phyloP scores from a whole-genome alignment of 495 filamentous ascomycete genomes.

The Lasiosphaeria ovina region DNA sequence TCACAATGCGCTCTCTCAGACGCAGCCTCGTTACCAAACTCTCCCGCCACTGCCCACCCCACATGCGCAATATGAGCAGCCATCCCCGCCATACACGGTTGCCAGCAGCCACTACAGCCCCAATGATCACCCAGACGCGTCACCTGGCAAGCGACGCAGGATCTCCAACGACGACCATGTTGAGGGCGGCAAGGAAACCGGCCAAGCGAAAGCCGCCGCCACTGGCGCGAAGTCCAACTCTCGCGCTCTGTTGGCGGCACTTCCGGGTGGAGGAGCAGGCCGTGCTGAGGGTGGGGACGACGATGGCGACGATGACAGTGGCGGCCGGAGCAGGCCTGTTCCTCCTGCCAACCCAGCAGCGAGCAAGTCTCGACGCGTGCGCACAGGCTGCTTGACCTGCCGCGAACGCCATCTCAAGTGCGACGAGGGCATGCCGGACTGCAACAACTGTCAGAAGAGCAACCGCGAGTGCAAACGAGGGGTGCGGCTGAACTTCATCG shows the following conservation, averaged over 20 bases:
- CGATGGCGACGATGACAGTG: constrained; percentile 17
- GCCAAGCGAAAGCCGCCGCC: neutral
- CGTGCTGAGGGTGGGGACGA: constrained; percentile 12
- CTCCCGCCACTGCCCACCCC: constrained; percentile 23
- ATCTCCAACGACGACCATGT: neutral
- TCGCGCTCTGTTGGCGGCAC: neutral
- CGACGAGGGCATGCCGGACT: constrained; percentile 78
- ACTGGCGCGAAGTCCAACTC: neutral
- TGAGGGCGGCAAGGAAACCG: neutral
- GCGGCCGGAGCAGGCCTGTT: constrained; percentile 11
- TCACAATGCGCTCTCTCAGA: constrained; percentile 9
- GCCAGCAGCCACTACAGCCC: constrained; percentile 28
- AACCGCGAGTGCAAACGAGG: constrained; percentile 82
- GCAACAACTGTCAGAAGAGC: constrained; percentile 86
- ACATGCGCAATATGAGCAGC: constrained; percentile 30
- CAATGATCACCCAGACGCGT: constrained; percentile 23
- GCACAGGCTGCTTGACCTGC: constrained; percentile 77
- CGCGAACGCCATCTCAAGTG: constrained; percentile 65
- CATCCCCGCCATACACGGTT: constrained; percentile 34
- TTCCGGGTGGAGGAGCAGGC: neutral
- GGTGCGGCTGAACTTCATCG: constrained; percentile 88
- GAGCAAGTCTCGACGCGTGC: constrained; percentile 65
- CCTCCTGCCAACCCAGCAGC: constrained; percentile 28
- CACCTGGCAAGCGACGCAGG: constrained; percentile 29
- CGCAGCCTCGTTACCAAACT: constrained; percentile 9